Evolutionary conservation across 495 filamentous ascomycete genomes (phyloP).

Genomic region (Glonium stellatum): DNA sequence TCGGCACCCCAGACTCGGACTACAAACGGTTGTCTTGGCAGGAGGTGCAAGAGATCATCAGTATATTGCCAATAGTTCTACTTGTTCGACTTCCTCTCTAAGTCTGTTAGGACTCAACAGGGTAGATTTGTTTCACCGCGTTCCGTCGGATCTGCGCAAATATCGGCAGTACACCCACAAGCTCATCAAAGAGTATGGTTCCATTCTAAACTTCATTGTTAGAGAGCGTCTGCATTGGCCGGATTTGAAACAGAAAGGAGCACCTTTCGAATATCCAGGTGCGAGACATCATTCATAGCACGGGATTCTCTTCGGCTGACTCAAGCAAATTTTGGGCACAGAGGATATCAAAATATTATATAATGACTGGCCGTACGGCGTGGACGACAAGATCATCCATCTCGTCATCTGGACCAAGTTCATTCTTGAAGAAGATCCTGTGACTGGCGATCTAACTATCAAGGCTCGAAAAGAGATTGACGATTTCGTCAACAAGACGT

Average conservation of each 20-base stretch:
- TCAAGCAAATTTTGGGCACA: conserved; percentile 20
- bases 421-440: conserved; percentile 57
- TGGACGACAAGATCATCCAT: conserved; percentile 69
- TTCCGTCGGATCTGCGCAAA: conserved; percentile 63
- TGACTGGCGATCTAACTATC: conserved; percentile 59
- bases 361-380: conserved; percentile 90
- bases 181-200: conserved; percentile 59
- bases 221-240: conserved; percentile 59
- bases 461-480: conserved; percentile 58
- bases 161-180: conserved; percentile 61
- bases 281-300: conserved; percentile 4
- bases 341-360: conserved; percentile 68
- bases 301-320: neutral
- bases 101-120: conserved; percentile 45
- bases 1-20: conserved; percentile 56
- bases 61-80: conserved; percentile 29
- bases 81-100: neutral
- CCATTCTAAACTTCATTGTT: conserved; percentile 67
- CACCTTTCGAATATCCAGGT: conserved; percentile 48
- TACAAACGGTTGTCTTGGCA: conserved; percentile 57
- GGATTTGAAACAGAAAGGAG: conserved; percentile 42
- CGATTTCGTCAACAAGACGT: conserved; percentile 56
- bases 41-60: conserved; percentile 54
- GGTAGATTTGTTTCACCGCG: conserved; percentile 65
- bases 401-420: conserved; percentile 92